Base-by-base conservation (phyloP, 108 stramenopile genomes). In the Pseudonitzschia multistriata region DNA sequence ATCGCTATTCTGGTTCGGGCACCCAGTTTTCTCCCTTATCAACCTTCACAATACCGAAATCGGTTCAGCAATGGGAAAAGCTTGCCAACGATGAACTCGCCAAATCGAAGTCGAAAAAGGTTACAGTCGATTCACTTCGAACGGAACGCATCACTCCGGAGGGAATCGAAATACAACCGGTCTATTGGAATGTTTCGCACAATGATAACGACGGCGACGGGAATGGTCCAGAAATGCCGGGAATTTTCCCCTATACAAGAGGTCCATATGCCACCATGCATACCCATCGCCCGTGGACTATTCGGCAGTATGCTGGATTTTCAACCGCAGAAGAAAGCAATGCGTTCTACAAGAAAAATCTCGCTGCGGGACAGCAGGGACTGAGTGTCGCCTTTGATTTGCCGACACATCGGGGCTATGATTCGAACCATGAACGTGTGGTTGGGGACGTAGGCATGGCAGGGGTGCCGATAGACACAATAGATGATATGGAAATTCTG, bases 221-320 rank as follows among this genome's bases (percentile, higher is more conserved):
- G 24, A 8, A 52, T 24, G 57, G 57, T 35, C 90, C 90, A 0
- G 83, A 86, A 66, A 88, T 92, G 88, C 91, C 91, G 25, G 98
- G 98, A 1, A 80, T 97, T 5, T 93, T 74, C 66, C 98, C 98
- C 15, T 99, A 89, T 72, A 92, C 88, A n/a, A 88, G 98, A n/a
- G 98, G 98, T 15, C 97, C 97, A 7, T 98, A 98, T 59, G 97
- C 97, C 34, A 97, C 97, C 35, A 99, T 99, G 98, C 98, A 98
- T 83, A 92, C 96, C 42, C 74, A 84, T 56, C 76, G 92, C 22
- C 87, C 87, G 7, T 91, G 90, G 90, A 94, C 89, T 4, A 76
- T 94, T 64, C 85, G 88, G 5, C 91, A 93, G 81, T 99, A 99
- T 71, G 98, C 98, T 0, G 98, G 98, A 8, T 99, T 98, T 73